phyloP scores from a whole-genome alignment of 2,329 filamentous ascomycete genomes.

The Fusarium sp. region DNA sequence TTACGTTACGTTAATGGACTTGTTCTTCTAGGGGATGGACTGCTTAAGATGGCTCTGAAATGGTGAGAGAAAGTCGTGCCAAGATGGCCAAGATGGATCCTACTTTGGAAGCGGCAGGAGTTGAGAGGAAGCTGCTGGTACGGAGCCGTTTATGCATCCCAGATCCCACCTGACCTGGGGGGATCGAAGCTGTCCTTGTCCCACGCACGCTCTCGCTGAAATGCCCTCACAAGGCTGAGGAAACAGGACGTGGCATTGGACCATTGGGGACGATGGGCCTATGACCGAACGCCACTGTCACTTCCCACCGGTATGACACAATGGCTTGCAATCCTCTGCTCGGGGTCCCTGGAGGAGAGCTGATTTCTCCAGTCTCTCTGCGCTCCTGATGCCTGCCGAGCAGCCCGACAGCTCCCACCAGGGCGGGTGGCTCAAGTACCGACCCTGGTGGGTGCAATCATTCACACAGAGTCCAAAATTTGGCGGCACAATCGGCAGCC shows the following conservation, averaged over 20 bases:
- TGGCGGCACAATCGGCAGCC: slow-evolving; percentile 37
- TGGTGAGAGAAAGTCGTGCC: neutral
- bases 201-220: slow-evolving; percentile 22
- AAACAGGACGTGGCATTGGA: slow-evolving; percentile 36
- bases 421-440: slow-evolving; percentile 37
- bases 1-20: slow-evolving; percentile 25
- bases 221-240: slow-evolving; percentile 37
- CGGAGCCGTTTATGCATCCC: slow-evolving; percentile 25
- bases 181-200: slow-evolving; percentile 9
- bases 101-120: neutral
- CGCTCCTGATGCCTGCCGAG: slow-evolving; percentile 32
- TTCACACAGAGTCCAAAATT: slow-evolving; percentile 34
- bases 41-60: slow-evolving; percentile 7
- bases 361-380: slow-evolving; percentile 24
- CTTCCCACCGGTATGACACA: slow-evolving; percentile 37
- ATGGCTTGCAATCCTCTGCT: slow-evolving; percentile 32
- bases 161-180: slow-evolving; percentile 19
- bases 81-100: slow-evolving; percentile 8
- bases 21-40: neutral
- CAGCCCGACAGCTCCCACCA: slow-evolving; percentile 26
- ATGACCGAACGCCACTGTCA: slow-evolving; percentile 42
- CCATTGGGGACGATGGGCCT: slow-evolving; percentile 36
- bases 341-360: slow-evolving; percentile 19
- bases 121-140: slow-evolving; percentile 1
- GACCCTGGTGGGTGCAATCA: slow-evolving; percentile 30